phyloP scores from a whole-genome alignment of 1,284 basidiomycete species.

The Peniophora sp. region DNA sequence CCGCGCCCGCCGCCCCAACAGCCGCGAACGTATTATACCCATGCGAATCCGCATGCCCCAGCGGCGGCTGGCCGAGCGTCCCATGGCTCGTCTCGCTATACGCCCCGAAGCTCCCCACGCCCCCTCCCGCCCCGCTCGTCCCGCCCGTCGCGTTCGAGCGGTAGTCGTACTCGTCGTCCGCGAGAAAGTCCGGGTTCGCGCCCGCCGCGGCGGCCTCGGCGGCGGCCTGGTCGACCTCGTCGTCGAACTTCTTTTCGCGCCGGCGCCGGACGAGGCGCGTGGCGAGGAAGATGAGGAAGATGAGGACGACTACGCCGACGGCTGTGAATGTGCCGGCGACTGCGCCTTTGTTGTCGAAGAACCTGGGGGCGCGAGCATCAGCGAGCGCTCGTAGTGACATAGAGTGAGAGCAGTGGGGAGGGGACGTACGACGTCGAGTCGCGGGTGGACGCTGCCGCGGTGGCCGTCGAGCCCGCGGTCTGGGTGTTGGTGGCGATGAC shows the following conservation, averaged over 20 bases:
- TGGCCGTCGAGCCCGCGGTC: neutral
- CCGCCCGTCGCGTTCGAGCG: conserved; percentile 11
- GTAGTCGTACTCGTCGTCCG: conserved; percentile 39
- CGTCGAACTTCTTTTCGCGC: conserved; percentile 56
- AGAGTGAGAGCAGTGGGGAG: neutral
- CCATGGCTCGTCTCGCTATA: conserved; percentile 60
- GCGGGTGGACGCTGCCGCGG: neutral
- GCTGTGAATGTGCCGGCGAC: conserved; percentile 39
- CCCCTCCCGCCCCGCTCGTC: conserved; percentile 17
- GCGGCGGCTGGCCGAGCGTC: conserved; percentile 47
- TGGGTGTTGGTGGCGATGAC: neutral
- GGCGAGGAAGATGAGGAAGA: conserved; percentile 48
- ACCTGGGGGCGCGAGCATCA: conserved; percentile 30
- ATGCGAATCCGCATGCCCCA: conserved; percentile 34
- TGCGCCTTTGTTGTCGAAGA: conserved; percentile 63
- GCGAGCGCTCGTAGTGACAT: neutral
- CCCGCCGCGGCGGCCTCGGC: conserved; percentile 19
- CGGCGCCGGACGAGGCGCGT: conserved; percentile 50
- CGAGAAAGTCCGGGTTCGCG: conserved; percentile 37
- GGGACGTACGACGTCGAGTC: neutral
- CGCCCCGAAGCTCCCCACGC: conserved; percentile 23
- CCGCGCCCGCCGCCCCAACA: conserved; percentile 22
- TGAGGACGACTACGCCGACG: conserved; percentile 47
- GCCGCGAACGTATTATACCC: conserved; percentile 24
- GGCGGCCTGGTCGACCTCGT: conserved; percentile 59